Base-by-base conservation (phyloP, 345 rosid genomes). In the Eutrema japonicum region DNA sequence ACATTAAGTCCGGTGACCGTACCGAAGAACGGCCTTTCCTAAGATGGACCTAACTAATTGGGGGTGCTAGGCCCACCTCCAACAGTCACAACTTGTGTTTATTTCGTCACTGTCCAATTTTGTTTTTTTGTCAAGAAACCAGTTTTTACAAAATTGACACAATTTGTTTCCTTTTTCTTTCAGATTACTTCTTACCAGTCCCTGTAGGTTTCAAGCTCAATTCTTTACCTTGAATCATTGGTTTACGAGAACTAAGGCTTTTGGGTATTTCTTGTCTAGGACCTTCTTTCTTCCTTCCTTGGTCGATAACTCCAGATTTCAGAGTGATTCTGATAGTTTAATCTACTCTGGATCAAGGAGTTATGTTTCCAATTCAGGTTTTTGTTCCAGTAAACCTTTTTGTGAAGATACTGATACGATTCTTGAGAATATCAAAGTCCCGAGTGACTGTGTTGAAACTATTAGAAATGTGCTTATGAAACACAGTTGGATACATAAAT, bases 201-300 rank as follows among this genome's bases (percentile, higher is more conserved):
- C 14, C 47, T 58, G 68, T 76, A 65, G 79, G 70, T 55, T 69
- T 76, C 75, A 76, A 76, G 61, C 66, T 74, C 72, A 37, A 18
- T 53, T 11, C 33, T 26, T 54, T 36, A 12, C 50, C 42, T 69
- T 58, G 45, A 65, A 30, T 66, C 55, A 58, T 36, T 59, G 22
- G 55, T 38, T 52, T 69, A 29, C 65, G 0, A 76, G 66, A 70
- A n/a, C 60, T 30, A 55, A 64, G 30, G 45, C 66, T 55, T 70
- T 76, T 63, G 30, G 75, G 10, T 30, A 46, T 70, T 2, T 76
- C 65, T 40, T 36, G 46, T 66, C 27, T 14, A 74, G 60, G 7
- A 47, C 42, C 45, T 53, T 45, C 7, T 33, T 59, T 32, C 18
- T 74, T 74, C 8, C 45, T 49, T 10, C 54, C 0, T 58, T 38